phyloP scores from a whole-genome alignment of 1,284 basidiomycete genomes.

The Baeospora myosura region DNA sequence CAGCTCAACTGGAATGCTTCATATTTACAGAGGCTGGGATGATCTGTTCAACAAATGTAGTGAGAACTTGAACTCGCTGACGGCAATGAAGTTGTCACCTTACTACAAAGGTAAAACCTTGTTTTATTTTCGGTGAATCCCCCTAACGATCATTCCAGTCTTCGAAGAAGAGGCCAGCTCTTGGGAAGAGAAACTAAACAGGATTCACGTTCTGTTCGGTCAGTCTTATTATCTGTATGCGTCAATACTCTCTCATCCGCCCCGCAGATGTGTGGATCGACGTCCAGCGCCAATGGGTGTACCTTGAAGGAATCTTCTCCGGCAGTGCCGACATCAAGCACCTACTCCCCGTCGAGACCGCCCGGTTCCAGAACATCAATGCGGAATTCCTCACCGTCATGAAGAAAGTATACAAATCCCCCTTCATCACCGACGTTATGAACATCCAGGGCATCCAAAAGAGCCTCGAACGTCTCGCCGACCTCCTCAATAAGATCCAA shows the following conservation, averaged over 20 bases:
- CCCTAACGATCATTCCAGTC: slow-evolving; percentile 36
- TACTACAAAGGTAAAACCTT: slow-evolving; percentile 79
- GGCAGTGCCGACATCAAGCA: slow-evolving; percentile 98
- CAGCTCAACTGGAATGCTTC: slow-evolving; percentile 8
- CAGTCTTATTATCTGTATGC: slow-evolving; percentile 16
- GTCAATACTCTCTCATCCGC: neutral
- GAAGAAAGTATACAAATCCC: slow-evolving; percentile 99
- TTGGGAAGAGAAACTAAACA: slow-evolving; percentile 93
- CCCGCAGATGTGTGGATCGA: slow-evolving; percentile 93
- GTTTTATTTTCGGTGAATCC: slow-evolving; percentile 2
- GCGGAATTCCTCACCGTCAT: slow-evolving; percentile 96
- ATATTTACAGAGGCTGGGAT: slow-evolving; percentile 78
- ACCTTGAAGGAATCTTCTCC: slow-evolving; percentile 98
- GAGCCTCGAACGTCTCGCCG: slow-evolving; percentile 92
- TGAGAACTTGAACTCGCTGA: slow-evolving; percentile 92
- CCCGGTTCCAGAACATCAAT: slow-evolving; percentile 98
- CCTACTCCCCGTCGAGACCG: slow-evolving; percentile 92
- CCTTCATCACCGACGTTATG: slow-evolving; percentile 94
- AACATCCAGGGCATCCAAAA: slow-evolving; percentile 96
- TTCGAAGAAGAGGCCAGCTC: slow-evolving; percentile 92
- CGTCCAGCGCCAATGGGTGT: slow-evolving; percentile 99
- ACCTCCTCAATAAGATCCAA: slow-evolving; percentile 96
- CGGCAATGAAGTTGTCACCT: slow-evolving; percentile 95
- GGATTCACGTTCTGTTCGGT: slow-evolving; percentile 94
- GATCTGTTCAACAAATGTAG: slow-evolving; percentile 95